Base-by-base conservation (phyloP, 2,329 filamentous ascomycete genomes). In the Hymenoscyphus scutula region DNA sequence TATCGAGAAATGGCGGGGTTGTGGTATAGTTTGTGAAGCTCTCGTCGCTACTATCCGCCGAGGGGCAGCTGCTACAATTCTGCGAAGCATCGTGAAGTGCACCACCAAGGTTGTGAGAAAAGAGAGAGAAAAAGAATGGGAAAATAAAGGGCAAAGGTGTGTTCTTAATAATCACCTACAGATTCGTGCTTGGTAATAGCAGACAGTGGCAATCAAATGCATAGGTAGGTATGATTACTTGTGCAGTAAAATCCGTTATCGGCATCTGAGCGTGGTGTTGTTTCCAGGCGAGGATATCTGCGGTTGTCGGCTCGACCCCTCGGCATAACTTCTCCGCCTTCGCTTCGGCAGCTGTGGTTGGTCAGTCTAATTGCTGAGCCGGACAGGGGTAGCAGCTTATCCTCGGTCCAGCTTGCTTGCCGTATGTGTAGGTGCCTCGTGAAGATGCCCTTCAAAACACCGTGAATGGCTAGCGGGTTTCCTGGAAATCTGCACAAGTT, bases 41-140 rank as follows among this genome's bases (percentile, higher is more conserved):
- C 58, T 23, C 10, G 45, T 51, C 29, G 58, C 58, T 34, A 34
- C 29, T 45, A 60, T n/a, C 41, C 51, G 58, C 51, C 37, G 10
- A 3, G 71, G 71, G 25, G 66, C 62, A 30, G 63, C 64, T 54
- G 65, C 62, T 27, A 69, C 68, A 51, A 69, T 65, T 67, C 69
- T 71, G 64, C 73, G 71, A 56, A 73, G 62, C 71, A 74, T 74
- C 41, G 56, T 73, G 63, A 56, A 59, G 54, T 53, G n/a, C 15
- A 56, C 23, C 41, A 34, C 56, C 13, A 19, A 32, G 41, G 34
- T 37, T 3, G 34, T 37, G 13, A 13, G 5, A 37, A 37, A 15
- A 37, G 32, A 7, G 15, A 34, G 54, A 53, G 38, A 45, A 53
- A 55, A 54, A 58, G 54, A 23, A 56, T 37, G 27, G 19, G 59